A percentile compares a stretch with the other conserved stretches of the same genome.
These are phyloP conservation scores for Diaporthe sp. DNA, from an alignment of 2,329 filamentous ascomycete species.

Conservation along the genomic window DNA sequence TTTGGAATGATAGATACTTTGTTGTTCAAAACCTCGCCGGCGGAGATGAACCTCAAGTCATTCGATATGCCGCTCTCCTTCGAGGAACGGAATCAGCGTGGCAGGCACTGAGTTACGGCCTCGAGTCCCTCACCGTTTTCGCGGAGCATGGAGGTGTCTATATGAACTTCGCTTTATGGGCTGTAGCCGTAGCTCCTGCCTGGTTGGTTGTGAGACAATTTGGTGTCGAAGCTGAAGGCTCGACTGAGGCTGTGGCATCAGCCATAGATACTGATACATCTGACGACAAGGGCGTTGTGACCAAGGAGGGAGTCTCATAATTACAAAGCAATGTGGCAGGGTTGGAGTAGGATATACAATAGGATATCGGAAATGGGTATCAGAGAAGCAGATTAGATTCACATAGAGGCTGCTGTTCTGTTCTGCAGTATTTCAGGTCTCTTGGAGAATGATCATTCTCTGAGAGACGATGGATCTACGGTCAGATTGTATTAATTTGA, in stretches of 20 bases:
- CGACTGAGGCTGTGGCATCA: not conserved
- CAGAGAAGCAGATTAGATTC: not conserved
- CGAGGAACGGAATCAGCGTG: constrained; percentile 80
- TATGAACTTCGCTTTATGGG: constrained; percentile 80
- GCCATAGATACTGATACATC: not conserved
- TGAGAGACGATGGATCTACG: not conserved
- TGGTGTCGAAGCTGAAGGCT: constrained; percentile 7
- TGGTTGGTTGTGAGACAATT: constrained; percentile 67
- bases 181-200: constrained; percentile 71
- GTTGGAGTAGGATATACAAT: not conserved
- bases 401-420: not conserved
- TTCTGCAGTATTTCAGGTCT: not conserved
- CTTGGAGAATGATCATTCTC: too few relatives aligned
- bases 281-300: not conserved
- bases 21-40: constrained; percentile 75
- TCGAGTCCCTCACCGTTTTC: constrained; percentile 73
- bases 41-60: constrained; percentile 71
- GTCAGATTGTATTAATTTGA: not conserved
- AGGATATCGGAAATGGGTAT: too few relatives aligned
- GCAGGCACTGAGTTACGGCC: constrained; percentile 80
- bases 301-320: not conserved
- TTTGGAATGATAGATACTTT: constrained; percentile 68
- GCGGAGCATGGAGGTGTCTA: constrained; percentile 77
- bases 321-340: not conserved
- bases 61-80: constrained; percentile 77